Evolutionary conservation across 345 rosid species (phyloP).

Genomic region (Boechera stricta): DNA sequence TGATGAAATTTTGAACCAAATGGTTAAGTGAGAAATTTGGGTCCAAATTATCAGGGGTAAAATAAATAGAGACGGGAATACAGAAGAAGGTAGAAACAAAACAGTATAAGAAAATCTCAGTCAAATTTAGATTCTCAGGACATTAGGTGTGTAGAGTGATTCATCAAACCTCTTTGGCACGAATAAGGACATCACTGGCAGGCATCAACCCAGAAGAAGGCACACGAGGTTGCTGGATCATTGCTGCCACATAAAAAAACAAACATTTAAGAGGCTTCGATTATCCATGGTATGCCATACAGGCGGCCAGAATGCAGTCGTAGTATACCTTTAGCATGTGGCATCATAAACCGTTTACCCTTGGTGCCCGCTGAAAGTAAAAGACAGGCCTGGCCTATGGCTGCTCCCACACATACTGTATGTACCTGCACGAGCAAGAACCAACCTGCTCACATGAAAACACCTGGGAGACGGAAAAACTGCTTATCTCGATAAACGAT

Average conservation of each 20-base stretch:
- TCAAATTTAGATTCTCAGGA: background rate
- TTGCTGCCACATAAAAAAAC: conserved; percentile 56
- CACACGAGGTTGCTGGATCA: conserved; percentile 87
- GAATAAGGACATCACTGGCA: conserved; percentile 81
- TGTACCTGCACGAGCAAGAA: conserved; percentile 59
- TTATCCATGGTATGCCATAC: conserved; percentile 3
- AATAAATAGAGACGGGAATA: background rate
- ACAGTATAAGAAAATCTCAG: background rate
- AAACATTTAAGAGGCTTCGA: conserved; percentile 18
- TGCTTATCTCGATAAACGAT: background rate
- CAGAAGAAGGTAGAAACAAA: background rate
- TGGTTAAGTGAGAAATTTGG: background rate
- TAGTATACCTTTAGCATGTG: conserved; percentile 76
- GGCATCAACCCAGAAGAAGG: conserved; percentile 88
- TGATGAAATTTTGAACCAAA: conserved; percentile 8
- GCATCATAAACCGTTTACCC: conserved; percentile 90
- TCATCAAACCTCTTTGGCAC: conserved; percentile 80
- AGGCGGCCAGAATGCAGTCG: background rate
- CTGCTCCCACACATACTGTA: conserved; percentile 79
- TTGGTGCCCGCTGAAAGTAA: conserved; percentile 83
- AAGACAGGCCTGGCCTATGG: conserved; percentile 82
- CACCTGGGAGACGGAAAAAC: conserved; percentile 19
- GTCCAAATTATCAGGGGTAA: conserved; percentile 5
- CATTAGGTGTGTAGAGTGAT: background rate
- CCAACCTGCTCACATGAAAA: conserved; percentile 16